Conservation (phyloP, 2,329 filamentous ascomycete species). For the Ilyonectria robusta region DNA sequence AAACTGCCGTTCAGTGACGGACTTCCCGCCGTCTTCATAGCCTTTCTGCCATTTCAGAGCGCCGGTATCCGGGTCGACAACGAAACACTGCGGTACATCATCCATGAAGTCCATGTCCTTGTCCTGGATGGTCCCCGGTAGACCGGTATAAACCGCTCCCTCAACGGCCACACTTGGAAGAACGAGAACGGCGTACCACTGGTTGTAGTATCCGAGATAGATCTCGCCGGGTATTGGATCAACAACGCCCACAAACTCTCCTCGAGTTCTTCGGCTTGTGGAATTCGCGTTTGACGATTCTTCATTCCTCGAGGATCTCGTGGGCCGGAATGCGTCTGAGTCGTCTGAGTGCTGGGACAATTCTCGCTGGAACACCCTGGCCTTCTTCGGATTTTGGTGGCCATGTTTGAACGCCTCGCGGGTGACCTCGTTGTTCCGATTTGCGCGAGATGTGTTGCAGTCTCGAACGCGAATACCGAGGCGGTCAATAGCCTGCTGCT, state of each 20-base stretch:
- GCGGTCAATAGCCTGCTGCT: background rate
- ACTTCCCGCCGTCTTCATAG: slow-evolving; percentile 4
- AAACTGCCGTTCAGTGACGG: background rate
- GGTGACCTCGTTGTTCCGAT: slow-evolving; percentile 19
- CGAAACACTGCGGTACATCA: background rate
- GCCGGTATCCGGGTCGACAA: background rate
- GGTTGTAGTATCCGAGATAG: slow-evolving; percentile 21
- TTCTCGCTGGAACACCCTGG: background rate
- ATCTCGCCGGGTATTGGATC: slow-evolving; percentile 19
- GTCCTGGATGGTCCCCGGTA: background rate
- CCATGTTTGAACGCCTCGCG: background rate
- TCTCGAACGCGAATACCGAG: slow-evolving; percentile 15
- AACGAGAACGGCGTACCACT: slow-evolving; percentile 16
- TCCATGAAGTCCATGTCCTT: slow-evolving; percentile 13
- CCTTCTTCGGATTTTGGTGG: background rate
- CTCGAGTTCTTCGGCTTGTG: background rate
- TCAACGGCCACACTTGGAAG: slow-evolving; percentile 17
- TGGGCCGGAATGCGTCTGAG: background rate
- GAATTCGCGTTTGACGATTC: background rate
- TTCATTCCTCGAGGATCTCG: background rate
- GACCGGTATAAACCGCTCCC: background rate
- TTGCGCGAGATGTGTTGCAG: slow-evolving; percentile 6
- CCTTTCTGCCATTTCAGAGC: background rate
- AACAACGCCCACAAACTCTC: slow-evolving; percentile 5
- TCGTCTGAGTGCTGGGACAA: background rate